Percentiles rank a stretch among this genome's conserved stretches.
Evolutionary conservation across 805 yeast species (phyloP).

Genomic region (Dipodascopsis tothii): DNA sequence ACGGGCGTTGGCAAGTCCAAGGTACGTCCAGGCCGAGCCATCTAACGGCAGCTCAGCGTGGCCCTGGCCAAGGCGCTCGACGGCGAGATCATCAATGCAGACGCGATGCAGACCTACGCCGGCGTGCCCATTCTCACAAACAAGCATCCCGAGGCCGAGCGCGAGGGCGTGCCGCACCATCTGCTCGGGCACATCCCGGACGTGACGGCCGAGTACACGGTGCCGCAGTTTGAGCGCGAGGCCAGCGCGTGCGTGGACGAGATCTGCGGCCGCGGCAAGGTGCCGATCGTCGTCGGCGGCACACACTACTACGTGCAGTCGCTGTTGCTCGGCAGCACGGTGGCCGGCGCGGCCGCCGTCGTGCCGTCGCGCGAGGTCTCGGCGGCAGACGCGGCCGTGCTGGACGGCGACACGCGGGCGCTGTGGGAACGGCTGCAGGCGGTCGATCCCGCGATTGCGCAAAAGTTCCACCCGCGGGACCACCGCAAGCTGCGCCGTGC

Average conservation of each 20-base stretch:
- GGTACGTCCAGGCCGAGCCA: conserved; percentile 26
- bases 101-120: conserved; percentile 90
- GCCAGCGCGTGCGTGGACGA: conserved; percentile 52
- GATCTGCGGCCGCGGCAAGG: conserved; percentile 57
- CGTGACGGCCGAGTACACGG: conserved; percentile 76
- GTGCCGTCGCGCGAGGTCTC: conserved; percentile 12
- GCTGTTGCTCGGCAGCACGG: conserved; percentile 49
- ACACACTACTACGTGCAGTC: conserved; percentile 89
- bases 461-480: conserved; percentile 89
- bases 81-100: conserved; percentile 92
- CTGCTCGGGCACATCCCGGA: conserved; percentile 66
- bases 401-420: conserved; percentile 25
- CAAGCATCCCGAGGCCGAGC: conserved; percentile 77
- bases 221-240: conserved; percentile 69
- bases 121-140: conserved; percentile 73
- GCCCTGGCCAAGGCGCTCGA: conserved; percentile 67
- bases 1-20: conserved; percentile 97
- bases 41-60: conserved; percentile 48
- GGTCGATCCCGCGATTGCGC: conserved; percentile 65
- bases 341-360: conserved; percentile 5
- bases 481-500: conserved; percentile 70
- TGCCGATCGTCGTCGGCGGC: conserved; percentile 90
- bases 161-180: conserved; percentile 73
- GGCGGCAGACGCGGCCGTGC: conserved; percentile 6
- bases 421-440: conserved; percentile 40